A percentile compares a stretch with the other conserved stretches of the same genome.
Conservation (phyloP, 768 basidiomycete species). For the Hortiboletus campestris region DNA sequence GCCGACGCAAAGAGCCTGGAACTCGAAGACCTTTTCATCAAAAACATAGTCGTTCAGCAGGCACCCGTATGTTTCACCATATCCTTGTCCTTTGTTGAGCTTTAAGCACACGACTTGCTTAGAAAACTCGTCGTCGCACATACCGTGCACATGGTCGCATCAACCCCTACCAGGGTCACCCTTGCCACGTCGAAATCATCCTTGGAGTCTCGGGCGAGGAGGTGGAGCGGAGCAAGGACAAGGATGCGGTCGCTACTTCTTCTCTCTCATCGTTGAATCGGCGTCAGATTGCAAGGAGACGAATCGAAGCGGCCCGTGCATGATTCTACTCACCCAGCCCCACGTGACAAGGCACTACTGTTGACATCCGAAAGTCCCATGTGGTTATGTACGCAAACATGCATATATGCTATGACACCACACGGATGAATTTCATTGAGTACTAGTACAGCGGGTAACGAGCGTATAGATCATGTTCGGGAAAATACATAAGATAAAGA, state of each 20-base stretch:
- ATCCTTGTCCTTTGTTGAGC: not conserved
- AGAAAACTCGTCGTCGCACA: constrained; percentile 99
- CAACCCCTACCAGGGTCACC: constrained; percentile 99
- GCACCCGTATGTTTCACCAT: constrained; percentile 71
- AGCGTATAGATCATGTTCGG: constrained; percentile 2
- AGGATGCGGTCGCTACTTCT: constrained; percentile 48
- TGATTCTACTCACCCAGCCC: constrained; percentile 30
- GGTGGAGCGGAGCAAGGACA: constrained; percentile 92
- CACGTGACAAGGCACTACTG: constrained; percentile 14
- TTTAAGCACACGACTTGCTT: not conserved
- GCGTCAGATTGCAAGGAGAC: constrained; percentile 81
- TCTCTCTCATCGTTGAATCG: constrained; percentile 73
- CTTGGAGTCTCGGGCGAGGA: constrained; percentile 74
- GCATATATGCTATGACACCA: constrained; percentile 28
- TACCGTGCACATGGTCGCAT: constrained; percentile 98
- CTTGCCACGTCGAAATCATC: constrained; percentile 95
- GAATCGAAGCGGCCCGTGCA: constrained; percentile 79
- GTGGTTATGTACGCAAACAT: constrained; percentile 31
- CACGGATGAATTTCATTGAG: not conserved
- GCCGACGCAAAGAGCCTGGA: constrained; percentile 97
- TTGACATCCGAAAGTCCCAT: constrained; percentile 12
- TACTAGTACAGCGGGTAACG: constrained; percentile 4
- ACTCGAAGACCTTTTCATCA: constrained; percentile 89
- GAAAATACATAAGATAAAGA: constrained; percentile 8
- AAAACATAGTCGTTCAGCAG: constrained; percentile 97